Percentiles rank a stretch among this genome's conserved stretches.
These are phyloP conservation scores for Ceriops zippeliana DNA, from an alignment of 345 rosid genomes.

Conservation along the genomic window DNA sequence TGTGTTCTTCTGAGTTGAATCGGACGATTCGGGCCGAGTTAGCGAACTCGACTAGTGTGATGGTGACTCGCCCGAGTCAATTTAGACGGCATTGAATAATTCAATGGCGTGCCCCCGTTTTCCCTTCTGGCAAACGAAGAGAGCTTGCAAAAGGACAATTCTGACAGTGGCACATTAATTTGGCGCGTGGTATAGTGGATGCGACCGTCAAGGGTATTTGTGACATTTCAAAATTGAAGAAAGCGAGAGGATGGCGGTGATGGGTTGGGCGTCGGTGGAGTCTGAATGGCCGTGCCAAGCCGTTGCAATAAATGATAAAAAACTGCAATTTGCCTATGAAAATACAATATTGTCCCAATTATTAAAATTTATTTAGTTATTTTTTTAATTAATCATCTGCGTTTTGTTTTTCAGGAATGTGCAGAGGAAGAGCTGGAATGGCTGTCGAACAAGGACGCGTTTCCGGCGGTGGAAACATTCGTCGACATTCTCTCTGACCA, in stretches of 20 bases:
- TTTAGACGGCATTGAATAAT: conserved; percentile 22
- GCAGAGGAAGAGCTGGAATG: conserved; percentile 85
- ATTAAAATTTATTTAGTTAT: neutral
- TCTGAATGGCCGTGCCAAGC: conserved; percentile 42
- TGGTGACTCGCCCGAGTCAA: conserved; percentile 34
- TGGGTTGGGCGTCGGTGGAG: neutral
- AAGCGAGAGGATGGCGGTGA: too few species aligned
- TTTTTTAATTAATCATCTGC: neutral
- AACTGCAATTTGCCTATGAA: neutral
- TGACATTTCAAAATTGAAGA: conserved; percentile 1
- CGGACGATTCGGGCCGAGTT: conserved; percentile 23
- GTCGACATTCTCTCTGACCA: conserved; percentile 31
- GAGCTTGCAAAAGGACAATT: conserved; percentile 21
- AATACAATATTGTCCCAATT: conserved; percentile 4
- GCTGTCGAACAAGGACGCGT: conserved; percentile 68
- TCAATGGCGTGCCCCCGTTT: neutral
- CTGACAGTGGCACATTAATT: conserved; percentile 16
- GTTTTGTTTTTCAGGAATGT: conserved; percentile 37
- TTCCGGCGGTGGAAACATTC: conserved; percentile 65
- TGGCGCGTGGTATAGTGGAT: neutral
- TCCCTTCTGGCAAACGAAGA: neutral
- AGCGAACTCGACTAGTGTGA: conserved; percentile 3
- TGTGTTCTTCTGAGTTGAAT: neutral
- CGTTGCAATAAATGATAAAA: conserved; percentile 39
- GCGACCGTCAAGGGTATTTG: conserved; percentile 27